A percentile compares a stretch with the other conserved stretches of the same genome.
These are phyloP conservation scores for Haematococcus sp. DNA, from an alignment of 139 green algal genomes.

Conservation along the genomic window DNA sequence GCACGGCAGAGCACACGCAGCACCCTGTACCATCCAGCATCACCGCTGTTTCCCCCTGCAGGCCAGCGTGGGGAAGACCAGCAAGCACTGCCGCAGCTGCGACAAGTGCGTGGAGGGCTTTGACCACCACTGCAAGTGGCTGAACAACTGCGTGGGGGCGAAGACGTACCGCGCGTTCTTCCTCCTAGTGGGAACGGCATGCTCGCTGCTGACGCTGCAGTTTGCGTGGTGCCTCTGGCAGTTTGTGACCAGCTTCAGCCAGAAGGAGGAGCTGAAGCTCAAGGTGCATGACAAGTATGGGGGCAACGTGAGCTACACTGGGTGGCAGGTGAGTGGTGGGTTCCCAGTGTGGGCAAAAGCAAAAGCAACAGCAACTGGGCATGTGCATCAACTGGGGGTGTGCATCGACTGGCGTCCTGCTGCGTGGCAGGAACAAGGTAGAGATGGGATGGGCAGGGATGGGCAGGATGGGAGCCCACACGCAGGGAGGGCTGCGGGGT, in stretches of 20 bases:
- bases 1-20: too few species aligned
- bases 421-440: too few species aligned
- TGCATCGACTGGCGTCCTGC: too few species aligned
- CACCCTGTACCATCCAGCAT: too few species aligned
- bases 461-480: too few species aligned
- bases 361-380: too few species aligned
- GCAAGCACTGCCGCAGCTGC: constrained; percentile 76
- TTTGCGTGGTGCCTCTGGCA: constrained; percentile 40
- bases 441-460: too few species aligned
- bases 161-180: constrained; percentile 76
- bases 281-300: constrained; percentile 27
- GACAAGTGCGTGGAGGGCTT: constrained; percentile 71
- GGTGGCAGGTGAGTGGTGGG: constrained; percentile 22
- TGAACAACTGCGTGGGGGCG: constrained; percentile 78
- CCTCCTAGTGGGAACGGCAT: constrained; percentile 36
- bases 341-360: too few species aligned
- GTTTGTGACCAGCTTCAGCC: constrained; percentile 40
- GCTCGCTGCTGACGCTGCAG: constrained; percentile 38
- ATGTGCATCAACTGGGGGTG: too few species aligned
- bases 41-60: constrained; percentile 26
- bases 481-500: too few species aligned
- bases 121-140: constrained; percentile 80
- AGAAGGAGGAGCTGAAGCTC: constrained; percentile 2
- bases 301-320: constrained; percentile 25
- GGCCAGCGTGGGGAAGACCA: constrained; percentile 42